phyloP scores from a whole-genome alignment of 2,329 filamentous ascomycete species.

The Penicillium verrucosum region DNA sequence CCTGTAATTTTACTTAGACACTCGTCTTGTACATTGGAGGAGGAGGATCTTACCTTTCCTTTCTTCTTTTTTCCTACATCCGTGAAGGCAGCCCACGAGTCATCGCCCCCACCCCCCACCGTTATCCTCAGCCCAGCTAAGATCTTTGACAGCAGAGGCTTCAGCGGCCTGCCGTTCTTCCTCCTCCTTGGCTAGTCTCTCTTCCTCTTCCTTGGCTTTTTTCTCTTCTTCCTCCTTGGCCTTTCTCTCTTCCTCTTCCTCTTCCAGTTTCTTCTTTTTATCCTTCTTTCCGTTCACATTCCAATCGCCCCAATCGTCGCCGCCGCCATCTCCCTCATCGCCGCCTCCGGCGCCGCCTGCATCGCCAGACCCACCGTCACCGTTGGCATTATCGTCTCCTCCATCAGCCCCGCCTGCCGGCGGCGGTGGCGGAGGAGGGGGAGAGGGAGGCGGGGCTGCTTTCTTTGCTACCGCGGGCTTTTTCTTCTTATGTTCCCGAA shows the following conservation, averaged over 20 bases:
- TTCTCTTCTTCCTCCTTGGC: constrained; percentile 29
- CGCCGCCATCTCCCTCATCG: constrained; percentile 31
- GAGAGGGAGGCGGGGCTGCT: constrained; percentile 11
- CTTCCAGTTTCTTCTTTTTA: constrained; percentile 29
- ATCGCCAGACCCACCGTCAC: constrained; percentile 33
- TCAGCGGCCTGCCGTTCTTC: constrained; percentile 30
- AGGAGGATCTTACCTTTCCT: constrained; percentile 48
- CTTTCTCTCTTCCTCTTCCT: constrained; percentile 31
- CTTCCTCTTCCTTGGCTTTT: constrained; percentile 28
- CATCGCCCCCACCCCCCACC: constrained; percentile 42
- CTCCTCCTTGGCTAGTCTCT: constrained; percentile 24
- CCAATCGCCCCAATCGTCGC: constrained; percentile 44
- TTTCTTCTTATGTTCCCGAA: constrained; percentile 39
- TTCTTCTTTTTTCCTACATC: constrained; percentile 54
- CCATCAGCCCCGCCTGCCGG: constrained; percentile 32
- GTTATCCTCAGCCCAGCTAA: constrained; percentile 47
- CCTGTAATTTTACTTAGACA: constrained; percentile 18
- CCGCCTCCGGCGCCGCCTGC: constrained; percentile 30
- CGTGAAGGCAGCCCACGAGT: constrained; percentile 52
- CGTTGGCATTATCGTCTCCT: constrained; percentile 39
- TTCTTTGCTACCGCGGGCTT: constrained; percentile 21
- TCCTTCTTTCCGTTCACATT: constrained; percentile 29
- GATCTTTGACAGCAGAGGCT: constrained; percentile 30
- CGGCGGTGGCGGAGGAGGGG: not conserved
- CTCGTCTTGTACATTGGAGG: not conserved